These are phyloP conservation scores for Naganishia liquefaciens DNA, from an alignment of 1,284 basidiomycete genomes.

Conservation along the genomic window DNA sequence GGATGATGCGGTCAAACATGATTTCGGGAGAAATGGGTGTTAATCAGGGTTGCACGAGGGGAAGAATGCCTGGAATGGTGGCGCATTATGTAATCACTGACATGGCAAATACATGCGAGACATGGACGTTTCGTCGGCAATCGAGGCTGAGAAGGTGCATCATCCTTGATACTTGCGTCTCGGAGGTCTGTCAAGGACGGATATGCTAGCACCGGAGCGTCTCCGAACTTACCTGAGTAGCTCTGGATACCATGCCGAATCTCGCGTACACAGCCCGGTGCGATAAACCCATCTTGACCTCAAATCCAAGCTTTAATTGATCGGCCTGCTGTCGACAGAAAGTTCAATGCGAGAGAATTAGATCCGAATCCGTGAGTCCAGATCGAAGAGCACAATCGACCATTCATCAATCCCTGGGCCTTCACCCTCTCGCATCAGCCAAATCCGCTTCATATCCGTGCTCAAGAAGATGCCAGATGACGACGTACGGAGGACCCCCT, in stretches of 20 bases:
- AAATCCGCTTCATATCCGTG: conserved; percentile 44
- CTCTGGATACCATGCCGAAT: conserved; percentile 2
- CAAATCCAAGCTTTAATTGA: too few species aligned
- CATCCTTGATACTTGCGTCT: too few species aligned
- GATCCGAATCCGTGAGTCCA: conserved; percentile 49
- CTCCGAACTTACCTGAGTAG: too few species aligned
- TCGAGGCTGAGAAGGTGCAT: neutral
- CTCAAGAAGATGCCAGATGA: conserved; percentile 42
- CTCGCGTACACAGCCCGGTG: conserved; percentile 14
- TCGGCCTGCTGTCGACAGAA: conserved; percentile 12
- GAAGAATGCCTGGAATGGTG: neutral
- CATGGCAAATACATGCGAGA: conserved; percentile 1
- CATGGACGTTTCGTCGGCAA: neutral
- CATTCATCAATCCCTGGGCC: neutral
- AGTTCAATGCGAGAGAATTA: conserved; percentile 46
- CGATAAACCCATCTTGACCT: too few species aligned
- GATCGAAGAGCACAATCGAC: neutral
- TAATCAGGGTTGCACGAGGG: conserved; percentile 14
- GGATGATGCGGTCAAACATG: conserved; percentile 38
- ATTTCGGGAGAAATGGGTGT: conserved; percentile 45
- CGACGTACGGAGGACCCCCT: conserved; percentile 17
- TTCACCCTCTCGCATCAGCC: conserved; percentile 45
- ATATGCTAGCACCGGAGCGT: too few species aligned
- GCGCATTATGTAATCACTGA: conserved; percentile 2
- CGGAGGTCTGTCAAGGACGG: too few species aligned